These are phyloP conservation scores for Triglochin maritima DNA, from an alignment of 106 monocot species.

Conservation along the genomic window DNA sequence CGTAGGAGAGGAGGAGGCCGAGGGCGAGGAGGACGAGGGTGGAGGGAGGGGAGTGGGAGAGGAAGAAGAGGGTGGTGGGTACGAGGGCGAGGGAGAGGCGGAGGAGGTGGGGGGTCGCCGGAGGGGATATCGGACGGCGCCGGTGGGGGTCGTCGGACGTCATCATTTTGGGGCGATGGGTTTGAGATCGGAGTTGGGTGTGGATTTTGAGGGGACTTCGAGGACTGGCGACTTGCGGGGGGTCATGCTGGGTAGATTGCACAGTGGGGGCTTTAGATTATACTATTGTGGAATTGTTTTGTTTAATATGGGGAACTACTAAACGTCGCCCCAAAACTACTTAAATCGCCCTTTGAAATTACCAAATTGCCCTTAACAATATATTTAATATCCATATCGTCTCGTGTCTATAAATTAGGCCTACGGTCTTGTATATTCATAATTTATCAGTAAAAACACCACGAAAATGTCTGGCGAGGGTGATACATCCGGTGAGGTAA, in stretches of 20 bases:
- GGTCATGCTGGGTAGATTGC: background rate
- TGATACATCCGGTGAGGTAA: no score
- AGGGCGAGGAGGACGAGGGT: constrained; percentile 17
- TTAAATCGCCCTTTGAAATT: no score
- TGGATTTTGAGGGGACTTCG: background rate
- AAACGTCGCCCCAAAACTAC: no score
- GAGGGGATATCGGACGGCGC: background rate
- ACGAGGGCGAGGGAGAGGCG: constrained; percentile 41
- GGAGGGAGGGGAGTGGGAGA: constrained; percentile 20
- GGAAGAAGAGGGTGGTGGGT: constrained; percentile 46
- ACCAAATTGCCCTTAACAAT: no score
- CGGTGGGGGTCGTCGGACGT: constrained; percentile 23
- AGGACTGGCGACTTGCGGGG: background rate
- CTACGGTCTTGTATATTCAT: no score
- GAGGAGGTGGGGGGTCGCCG: background rate
- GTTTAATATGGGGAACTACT: no score
- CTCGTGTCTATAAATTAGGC: no score
- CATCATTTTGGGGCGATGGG: background rate
- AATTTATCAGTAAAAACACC: no score
- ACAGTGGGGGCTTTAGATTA: no score
- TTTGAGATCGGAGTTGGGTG: background rate
- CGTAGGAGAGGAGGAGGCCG: constrained; percentile 63
- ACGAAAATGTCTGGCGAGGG: no score
- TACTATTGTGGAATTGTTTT: no score
- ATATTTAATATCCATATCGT: no score